These are phyloP conservation scores for Trypanosoma rangeli DNA, from an alignment of 208 protist genomes.

Conservation along the genomic window DNA sequence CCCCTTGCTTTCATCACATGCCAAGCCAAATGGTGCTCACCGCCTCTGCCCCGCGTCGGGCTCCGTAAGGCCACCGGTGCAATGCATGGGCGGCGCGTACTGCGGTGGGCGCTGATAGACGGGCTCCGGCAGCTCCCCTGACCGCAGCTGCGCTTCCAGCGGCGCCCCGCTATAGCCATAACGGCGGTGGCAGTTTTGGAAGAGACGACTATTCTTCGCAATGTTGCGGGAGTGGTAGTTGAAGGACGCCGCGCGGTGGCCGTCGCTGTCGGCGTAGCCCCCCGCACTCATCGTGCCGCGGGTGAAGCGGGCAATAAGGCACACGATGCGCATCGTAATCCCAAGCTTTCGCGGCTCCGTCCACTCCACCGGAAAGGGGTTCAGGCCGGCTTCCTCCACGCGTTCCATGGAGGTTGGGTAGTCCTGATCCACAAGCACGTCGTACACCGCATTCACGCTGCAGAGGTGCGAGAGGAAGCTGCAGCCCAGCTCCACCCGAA, in stretches of 20 bases:
- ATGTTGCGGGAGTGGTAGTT: constrained; percentile 72
- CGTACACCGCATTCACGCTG: constrained; percentile 74
- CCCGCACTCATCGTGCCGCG: constrained; percentile 77
- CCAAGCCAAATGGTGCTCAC: not conserved
- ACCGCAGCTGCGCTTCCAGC: constrained; percentile 69
- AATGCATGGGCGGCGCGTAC: constrained; percentile 83
- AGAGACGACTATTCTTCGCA: constrained; percentile 59
- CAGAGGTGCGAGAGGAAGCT: constrained; percentile 73
- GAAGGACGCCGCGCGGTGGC: constrained; percentile 42
- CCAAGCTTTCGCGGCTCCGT: constrained; percentile 84
- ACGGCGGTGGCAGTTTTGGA: constrained; percentile 53
- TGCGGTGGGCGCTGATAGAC: constrained; percentile 69
- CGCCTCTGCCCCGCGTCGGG: not conserved
- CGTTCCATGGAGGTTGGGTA: constrained; percentile 81
- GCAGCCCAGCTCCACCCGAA: constrained; percentile 78
- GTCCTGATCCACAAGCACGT: constrained; percentile 89
- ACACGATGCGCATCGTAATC: constrained; percentile 82
- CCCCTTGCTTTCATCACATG: not conserved
- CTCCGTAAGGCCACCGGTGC: constrained; percentile 20
- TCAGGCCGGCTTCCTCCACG: constrained; percentile 76
- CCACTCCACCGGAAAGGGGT: constrained; percentile 90
- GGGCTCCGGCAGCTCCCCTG: constrained; percentile 60
- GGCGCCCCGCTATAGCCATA: constrained; percentile 64
- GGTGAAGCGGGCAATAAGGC: constrained; percentile 74
- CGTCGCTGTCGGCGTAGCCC: constrained; percentile 64